Evolutionary conservation across 495 filamentous ascomycete species (phyloP).

Genomic region (Bombardia bombarda): DNA sequence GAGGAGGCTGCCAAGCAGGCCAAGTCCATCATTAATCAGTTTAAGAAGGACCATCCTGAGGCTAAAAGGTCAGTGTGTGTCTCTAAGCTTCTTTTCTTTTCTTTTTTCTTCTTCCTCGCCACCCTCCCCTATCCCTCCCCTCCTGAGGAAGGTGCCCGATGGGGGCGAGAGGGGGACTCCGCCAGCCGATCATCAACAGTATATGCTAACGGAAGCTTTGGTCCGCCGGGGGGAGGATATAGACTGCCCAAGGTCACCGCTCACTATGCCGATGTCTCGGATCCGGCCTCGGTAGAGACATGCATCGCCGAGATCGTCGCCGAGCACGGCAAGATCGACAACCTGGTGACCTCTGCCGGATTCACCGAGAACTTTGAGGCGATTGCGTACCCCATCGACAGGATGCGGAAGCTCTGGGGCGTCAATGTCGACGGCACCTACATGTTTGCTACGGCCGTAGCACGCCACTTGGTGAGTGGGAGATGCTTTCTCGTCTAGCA

Average conservation of each 20-base stretch:
- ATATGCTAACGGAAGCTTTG: no score
- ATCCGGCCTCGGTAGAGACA: slow-evolving; percentile 62
- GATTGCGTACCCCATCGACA: slow-evolving; percentile 77
- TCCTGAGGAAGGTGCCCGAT: no score
- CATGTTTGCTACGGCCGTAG: slow-evolving; percentile 74
- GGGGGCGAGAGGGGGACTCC: no score
- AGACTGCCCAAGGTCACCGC: slow-evolving; percentile 78
- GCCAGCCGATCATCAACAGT: no score
- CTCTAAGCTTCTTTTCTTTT: not conserved
- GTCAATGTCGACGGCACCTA: slow-evolving; percentile 96
- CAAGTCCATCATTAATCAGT: slow-evolving; percentile 59
- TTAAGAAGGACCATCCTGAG: slow-evolving; percentile 68
- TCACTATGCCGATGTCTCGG: slow-evolving; percentile 81
- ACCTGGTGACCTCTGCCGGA: slow-evolving; percentile 89
- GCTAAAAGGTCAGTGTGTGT: slow-evolving; percentile 49
- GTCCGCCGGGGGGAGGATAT: not conserved
- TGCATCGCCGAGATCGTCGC: slow-evolving; percentile 60
- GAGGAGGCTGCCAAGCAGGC: slow-evolving; percentile 78
- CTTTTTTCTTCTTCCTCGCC: no score
- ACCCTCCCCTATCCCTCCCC: no score
- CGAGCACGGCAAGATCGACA: slow-evolving; percentile 75
- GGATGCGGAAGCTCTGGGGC: slow-evolving; percentile 84
- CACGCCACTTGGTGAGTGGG: slow-evolving; percentile 59
- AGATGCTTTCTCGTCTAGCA: not conserved
- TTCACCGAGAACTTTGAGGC: slow-evolving; percentile 95